A percentile compares a stretch with the other conserved stretches of the same genome.
Evolutionary conservation across 495 filamentous ascomycete genomes (phyloP).

Genomic region (Articulospora tetracladia): DNA sequence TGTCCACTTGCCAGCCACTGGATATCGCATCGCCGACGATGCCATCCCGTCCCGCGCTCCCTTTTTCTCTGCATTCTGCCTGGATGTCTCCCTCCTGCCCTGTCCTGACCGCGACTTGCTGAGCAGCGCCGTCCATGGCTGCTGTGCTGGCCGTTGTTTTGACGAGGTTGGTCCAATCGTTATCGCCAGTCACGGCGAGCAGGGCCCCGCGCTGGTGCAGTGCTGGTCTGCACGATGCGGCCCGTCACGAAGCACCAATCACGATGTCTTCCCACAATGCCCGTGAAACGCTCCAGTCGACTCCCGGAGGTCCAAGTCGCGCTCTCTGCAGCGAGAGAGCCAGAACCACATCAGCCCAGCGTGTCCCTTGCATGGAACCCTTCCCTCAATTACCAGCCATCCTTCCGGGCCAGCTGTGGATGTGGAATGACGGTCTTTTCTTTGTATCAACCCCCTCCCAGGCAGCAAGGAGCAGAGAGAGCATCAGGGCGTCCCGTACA

Average conservation of each 20-base stretch:
- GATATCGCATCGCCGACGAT: not conserved
- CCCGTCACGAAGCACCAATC: conserved; percentile 5
- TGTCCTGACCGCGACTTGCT: conserved; percentile 6
- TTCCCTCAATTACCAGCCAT: not conserved
- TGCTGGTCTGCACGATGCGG: not conserved
- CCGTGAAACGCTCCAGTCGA: conserved; percentile 14
- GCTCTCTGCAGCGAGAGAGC: not conserved
- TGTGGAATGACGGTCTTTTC: too few relatives aligned
- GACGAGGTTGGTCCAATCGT: conserved; percentile 17
- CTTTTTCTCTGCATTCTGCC: not conserved
- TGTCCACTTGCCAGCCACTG: conserved; percentile 8
- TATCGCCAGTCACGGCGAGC: conserved; percentile 3
- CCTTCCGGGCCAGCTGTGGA: too few relatives aligned
- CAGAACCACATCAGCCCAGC: conserved; percentile 3
- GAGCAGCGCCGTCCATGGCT: conserved; percentile 8
- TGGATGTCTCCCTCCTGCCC: not conserved
- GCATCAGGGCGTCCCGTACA: too few relatives aligned
- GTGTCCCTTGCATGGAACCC: conserved; percentile 5
- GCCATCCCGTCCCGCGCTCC: not conserved
- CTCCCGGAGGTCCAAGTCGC: not conserved
- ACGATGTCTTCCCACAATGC: not conserved
- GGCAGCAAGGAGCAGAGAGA: not conserved
- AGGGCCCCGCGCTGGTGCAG: not conserved
- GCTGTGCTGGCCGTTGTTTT: not conserved
- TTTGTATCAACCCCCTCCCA: too few relatives aligned